Base-by-base conservation (phyloP, 495 filamentous ascomycete genomes). In the Oidiodendron maius region DNA sequence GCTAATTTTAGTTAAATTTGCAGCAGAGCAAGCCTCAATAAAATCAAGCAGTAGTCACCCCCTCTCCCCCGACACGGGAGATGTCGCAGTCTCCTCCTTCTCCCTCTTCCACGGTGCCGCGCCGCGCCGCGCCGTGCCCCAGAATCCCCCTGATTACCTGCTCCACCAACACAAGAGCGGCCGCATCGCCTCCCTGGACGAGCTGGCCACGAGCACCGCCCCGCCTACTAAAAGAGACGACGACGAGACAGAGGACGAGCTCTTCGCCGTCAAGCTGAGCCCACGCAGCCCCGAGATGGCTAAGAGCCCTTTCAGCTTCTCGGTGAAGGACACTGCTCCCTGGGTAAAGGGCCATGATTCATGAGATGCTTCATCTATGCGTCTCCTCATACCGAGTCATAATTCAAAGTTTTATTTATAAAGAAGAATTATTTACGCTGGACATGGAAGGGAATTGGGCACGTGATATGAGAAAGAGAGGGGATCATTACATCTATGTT, bases 201-300 rank as follows among this genome's bases (percentile, higher is more conserved):
- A 74, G 18, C 56, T 78, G 8, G 67, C 58, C n/a, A 62, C 57
- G 21, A 63, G 52, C 0, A 38, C 46, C 57, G 69, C 67, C 51
- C 58, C 20, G 11, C 5, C 35, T 37, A 13, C 47, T 55, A 61
- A 22, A 11, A 50, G 23, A 24, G 51, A 55, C 0, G 65, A 69
- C 4, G 62, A 68, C 8, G 78, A 81, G 9, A 74, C 68, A 3
- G 80, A 87, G 56, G 86, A 89, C 36, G 87, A 83, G 11, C 70
- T 91, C 21, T 94, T 91, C 58, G 86, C 87, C 16, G 75, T 90
- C 44, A 83, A 86, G 15, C 76, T 94, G 71, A 86, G 83, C 52
- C 87, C 87, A 6, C 76, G 86, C 25, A 84, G 83, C 50, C 87
- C 88, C 0, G 87, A 90, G 57, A 84, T 89, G 58, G 76, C 72